Conservation (phyloP, 1,139 yeast species). For the Meyerozyma athensensis region DNA sequence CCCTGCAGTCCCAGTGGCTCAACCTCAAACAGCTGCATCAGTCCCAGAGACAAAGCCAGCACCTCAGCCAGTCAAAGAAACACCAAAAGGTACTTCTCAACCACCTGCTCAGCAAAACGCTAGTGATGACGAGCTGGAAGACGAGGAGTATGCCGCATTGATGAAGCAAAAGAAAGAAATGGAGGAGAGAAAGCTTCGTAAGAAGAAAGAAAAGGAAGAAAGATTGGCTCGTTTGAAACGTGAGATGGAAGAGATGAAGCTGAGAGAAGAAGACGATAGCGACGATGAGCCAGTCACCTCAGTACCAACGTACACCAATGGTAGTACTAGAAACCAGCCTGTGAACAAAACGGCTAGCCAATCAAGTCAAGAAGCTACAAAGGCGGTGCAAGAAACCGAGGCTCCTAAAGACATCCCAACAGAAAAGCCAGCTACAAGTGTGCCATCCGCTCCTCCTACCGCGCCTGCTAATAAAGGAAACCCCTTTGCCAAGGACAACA, state of each 20-base stretch:
- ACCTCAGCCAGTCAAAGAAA: background rate
- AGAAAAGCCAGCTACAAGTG: constrained; percentile 6
- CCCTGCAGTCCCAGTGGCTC: constrained; percentile 10
- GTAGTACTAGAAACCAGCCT: too few relatives aligned
- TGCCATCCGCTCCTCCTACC: constrained; percentile 7
- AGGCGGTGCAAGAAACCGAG: constrained; percentile 6
- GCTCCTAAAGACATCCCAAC: constrained; percentile 11
- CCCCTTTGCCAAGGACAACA: constrained; percentile 6
- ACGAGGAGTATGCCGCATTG: constrained; percentile 44
- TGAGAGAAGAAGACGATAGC: constrained; percentile 33
- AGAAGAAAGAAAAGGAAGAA: constrained; percentile 51
- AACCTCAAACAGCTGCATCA: constrained; percentile 10
- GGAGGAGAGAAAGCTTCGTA: constrained; percentile 45
- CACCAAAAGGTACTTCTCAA: background rate
- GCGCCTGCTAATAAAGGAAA: background rate
- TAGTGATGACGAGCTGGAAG: constrained; percentile 29
- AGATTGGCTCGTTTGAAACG: constrained; percentile 54
- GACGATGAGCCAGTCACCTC: constrained; percentile 28
- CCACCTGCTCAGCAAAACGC: constrained; percentile 6
- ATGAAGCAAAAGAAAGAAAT: constrained; percentile 44
- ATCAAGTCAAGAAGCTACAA: constrained; percentile 7
- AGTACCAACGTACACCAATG: constrained; percentile 23
- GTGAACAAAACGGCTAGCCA: too few relatives aligned
- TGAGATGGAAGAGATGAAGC: constrained; percentile 59
- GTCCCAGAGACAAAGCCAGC: constrained; percentile 9